These are phyloP conservation scores for Neolentinus lepideus DNA, from an alignment of 1,284 basidiomycete genomes.

Conservation along the genomic window DNA sequence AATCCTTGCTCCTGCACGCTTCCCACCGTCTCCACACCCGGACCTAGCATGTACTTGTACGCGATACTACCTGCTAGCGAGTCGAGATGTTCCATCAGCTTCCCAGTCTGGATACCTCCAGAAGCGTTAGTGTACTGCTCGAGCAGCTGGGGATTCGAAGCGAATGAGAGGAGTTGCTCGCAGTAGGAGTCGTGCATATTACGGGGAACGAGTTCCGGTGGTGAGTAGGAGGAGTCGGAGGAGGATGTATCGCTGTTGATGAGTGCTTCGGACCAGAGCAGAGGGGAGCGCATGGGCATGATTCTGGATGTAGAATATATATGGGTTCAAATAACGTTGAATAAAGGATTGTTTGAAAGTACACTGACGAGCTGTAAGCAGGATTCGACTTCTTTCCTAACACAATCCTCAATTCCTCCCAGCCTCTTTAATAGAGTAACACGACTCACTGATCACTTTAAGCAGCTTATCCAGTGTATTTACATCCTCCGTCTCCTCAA, in stretches of 20 bases:
- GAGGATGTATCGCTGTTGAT: slow-evolving; percentile 23
- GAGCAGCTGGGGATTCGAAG: slow-evolving; percentile 45
- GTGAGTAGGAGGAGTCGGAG: slow-evolving; percentile 9
- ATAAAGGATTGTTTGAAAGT: neutral
- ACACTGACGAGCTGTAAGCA: slow-evolving; percentile 43
- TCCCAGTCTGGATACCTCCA: slow-evolving; percentile 63
- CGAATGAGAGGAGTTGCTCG: slow-evolving; percentile 57
- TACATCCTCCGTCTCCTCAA: slow-evolving; percentile 51
- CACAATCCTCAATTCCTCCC: no score
- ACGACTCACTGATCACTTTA: slow-evolving; percentile 46
- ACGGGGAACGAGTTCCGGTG: slow-evolving; percentile 31
- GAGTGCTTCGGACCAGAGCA: slow-evolving; percentile 54
- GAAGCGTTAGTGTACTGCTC: slow-evolving; percentile 66
- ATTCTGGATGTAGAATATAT: slow-evolving; percentile 23
- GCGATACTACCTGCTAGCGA: slow-evolving; percentile 78
- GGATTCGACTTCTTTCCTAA: slow-evolving; percentile 49
- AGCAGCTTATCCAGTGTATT: slow-evolving; percentile 51
- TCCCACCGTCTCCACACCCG: slow-evolving; percentile 43
- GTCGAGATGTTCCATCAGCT: slow-evolving; percentile 74
- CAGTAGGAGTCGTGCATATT: slow-evolving; percentile 67
- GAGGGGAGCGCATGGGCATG: slow-evolving; percentile 42
- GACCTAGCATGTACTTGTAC: slow-evolving; percentile 75
- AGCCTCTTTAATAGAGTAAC: no score
- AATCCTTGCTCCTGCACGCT: slow-evolving; percentile 56
- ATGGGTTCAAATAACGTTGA: neutral